phyloP scores from a whole-genome alignment of 345 rosid species.

The Hypericum perforatum region DNA sequence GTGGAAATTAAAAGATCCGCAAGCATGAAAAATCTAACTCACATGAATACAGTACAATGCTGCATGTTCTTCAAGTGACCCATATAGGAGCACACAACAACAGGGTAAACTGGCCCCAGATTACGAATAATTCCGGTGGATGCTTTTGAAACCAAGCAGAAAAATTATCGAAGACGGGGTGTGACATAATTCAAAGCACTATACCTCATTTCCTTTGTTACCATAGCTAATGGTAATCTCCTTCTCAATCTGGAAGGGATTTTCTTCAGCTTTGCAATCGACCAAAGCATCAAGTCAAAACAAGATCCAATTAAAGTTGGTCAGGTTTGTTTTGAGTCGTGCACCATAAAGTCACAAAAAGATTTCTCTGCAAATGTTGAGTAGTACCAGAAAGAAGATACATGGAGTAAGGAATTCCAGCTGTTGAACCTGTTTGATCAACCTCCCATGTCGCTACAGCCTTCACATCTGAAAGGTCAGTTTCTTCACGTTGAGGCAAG shows the following conservation, averaged over 20 bases:
- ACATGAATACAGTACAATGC: no score
- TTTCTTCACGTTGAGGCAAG: not conserved
- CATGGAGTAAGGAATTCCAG: conserved; percentile 68
- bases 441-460: conserved; percentile 97
- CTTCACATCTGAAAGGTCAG: conserved; percentile 44
- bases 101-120: no score
- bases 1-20: no score
- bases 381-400: conserved; percentile 74
- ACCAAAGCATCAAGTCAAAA: conserved; percentile 8
- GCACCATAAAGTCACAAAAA: conserved; percentile 2
- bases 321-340: not conserved
- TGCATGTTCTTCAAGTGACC: no score
- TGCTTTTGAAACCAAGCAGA: no score
- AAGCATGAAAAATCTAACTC: no score
- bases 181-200: not conserved
- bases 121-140: no score
- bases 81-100: no score
- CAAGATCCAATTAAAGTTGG: conserved; percentile 2
- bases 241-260: conserved; percentile 32
- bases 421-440: conserved; percentile 57
- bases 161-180: no score
- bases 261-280: conserved; percentile 39
- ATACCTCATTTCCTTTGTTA: conserved; percentile 94
- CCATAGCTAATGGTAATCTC: conserved; percentile 90
- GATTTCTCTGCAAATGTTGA: not conserved